phyloP scores from a whole-genome alignment of 2,329 filamentous ascomycete species.

The Neopestalotiopsis clavispora region DNA sequence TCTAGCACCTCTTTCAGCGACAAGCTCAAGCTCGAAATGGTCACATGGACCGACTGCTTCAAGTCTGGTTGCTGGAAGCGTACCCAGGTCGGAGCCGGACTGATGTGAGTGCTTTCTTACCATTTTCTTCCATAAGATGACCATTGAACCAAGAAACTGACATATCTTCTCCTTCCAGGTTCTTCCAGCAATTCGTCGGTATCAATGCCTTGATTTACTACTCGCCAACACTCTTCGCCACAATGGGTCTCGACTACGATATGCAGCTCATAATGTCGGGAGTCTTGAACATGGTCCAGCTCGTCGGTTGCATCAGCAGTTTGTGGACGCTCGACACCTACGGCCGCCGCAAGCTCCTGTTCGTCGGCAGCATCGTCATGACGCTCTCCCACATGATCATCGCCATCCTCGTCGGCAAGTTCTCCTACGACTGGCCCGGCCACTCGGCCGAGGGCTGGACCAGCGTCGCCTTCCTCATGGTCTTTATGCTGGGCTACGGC shows the following conservation, averaged over 20 bases:
- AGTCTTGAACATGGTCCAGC: constrained; percentile 48
- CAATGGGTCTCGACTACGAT: constrained; percentile 46
- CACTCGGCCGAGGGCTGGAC: constrained; percentile 50
- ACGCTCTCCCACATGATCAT: constrained; percentile 52
- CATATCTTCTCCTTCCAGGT: neutral
- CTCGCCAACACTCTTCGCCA: constrained; percentile 50
- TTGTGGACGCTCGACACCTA: constrained; percentile 53
- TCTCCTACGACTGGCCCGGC: constrained; percentile 51
- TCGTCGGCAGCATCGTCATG: constrained; percentile 51
- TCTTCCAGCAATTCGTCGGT: constrained; percentile 42
- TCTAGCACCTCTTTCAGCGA: constrained; percentile 35
- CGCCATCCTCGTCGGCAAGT: constrained; percentile 58
- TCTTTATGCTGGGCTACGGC: constrained; percentile 66
- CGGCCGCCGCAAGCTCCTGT: constrained; percentile 49
- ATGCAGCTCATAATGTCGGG: constrained; percentile 53
- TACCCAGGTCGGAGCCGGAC: constrained; percentile 48
- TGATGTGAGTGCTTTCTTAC: constrained; percentile 44
- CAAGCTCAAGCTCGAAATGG: constrained; percentile 50
- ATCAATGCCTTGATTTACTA: constrained; percentile 57
- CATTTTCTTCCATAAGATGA: constrained; percentile 49
- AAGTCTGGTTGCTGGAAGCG: constrained; percentile 50
- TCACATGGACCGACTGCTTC: constrained; percentile 55
- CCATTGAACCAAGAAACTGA: neutral
- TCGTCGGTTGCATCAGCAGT: constrained; percentile 48
- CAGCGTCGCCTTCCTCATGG: constrained; percentile 49